Percentiles rank a stretch among this genome's conserved stretches.
These are phyloP conservation scores for Oidiodendron maius DNA, from an alignment of 495 filamentous ascomycete genomes.

Conservation along the genomic window DNA sequence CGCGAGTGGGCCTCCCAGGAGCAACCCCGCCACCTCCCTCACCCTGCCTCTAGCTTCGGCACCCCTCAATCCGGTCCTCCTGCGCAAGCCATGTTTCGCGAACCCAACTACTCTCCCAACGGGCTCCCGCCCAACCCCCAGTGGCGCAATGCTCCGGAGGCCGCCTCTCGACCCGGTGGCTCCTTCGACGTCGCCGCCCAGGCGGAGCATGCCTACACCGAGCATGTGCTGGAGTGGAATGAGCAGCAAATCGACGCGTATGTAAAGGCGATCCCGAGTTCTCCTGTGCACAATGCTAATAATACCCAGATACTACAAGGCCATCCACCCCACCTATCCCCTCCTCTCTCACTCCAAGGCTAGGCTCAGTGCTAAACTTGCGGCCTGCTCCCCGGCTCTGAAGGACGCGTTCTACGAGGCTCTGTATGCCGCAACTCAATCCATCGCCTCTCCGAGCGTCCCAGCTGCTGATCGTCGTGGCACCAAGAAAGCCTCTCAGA, in stretches of 20 bases:
- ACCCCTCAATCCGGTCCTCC: conserved; percentile 22
- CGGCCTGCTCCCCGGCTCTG: conserved; percentile 51
- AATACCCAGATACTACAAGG: conserved; percentile 55
- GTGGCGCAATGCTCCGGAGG: conserved; percentile 21
- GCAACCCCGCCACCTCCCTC: conserved; percentile 9
- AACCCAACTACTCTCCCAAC: conserved; percentile 31
- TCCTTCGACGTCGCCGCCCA: conserved; percentile 23
- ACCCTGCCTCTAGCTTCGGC: conserved; percentile 26
- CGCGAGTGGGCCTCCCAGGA: conserved; percentile 7
- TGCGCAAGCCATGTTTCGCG: conserved; percentile 12
- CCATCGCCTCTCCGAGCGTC: conserved; percentile 41
- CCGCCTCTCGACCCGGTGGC: conserved; percentile 24
- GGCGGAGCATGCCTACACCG: conserved; percentile 24
- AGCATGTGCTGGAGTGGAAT: conserved; percentile 32
- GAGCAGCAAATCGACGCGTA: conserved; percentile 41
- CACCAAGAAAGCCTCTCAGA: conserved; percentile 38
- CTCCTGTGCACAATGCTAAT: conserved; percentile 23
- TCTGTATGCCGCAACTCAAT: conserved; percentile 54
- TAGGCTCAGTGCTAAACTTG: conserved; percentile 53
- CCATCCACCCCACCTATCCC: conserved; percentile 70
- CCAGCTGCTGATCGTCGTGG: conserved; percentile 29
- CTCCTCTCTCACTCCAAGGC: conserved; percentile 63
- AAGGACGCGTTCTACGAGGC: conserved; percentile 70
- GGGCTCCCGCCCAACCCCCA: conserved; percentile 34
- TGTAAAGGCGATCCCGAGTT: conserved; percentile 19